phyloP scores from a whole-genome alignment of 2,329 filamentous ascomycete species.

The Colletotrichum zoysiae region DNA sequence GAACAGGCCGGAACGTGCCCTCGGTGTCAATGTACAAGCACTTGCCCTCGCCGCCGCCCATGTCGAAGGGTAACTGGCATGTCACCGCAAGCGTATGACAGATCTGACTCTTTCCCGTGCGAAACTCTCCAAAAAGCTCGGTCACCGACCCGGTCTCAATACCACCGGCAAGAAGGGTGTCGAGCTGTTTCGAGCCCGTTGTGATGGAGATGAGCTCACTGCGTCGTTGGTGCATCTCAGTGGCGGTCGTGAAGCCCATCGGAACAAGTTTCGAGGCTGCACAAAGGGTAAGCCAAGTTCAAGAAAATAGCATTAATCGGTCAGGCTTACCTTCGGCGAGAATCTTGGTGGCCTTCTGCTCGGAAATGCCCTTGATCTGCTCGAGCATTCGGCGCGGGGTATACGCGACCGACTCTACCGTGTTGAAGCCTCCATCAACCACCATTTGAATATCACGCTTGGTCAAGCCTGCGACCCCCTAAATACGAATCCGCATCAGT shows the following conservation, averaged over 20 bases:
- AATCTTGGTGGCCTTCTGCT: slow-evolving; percentile 94
- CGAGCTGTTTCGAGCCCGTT: slow-evolving; percentile 96
- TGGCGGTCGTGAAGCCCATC: slow-evolving; percentile 99
- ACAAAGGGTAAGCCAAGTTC: neutral
- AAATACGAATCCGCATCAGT: slow-evolving; percentile 1
- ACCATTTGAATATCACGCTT: slow-evolving; percentile 95
- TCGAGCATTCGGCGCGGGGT: slow-evolving; percentile 86
- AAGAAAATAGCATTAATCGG: slow-evolving; percentile 39
- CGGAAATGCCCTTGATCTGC: slow-evolving; percentile 97
- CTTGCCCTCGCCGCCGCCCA: slow-evolving; percentile 98
- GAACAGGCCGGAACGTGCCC: slow-evolving; percentile 94
- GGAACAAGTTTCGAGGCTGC: slow-evolving; percentile 94
- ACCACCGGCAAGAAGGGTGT: slow-evolving; percentile 93
- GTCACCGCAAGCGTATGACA: slow-evolving; percentile 99
- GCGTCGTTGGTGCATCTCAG: slow-evolving; percentile 97
- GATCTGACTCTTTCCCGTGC: slow-evolving; percentile 98
- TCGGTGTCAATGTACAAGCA: slow-evolving; percentile 99
- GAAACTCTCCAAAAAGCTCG: slow-evolving; percentile 97
- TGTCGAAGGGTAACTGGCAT: slow-evolving; percentile 97
- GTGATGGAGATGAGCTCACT: slow-evolving; percentile 98
- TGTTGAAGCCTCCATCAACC: slow-evolving; percentile 92
- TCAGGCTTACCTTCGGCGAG: slow-evolving; percentile 79
- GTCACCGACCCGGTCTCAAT: slow-evolving; percentile 98
- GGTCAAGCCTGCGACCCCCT: slow-evolving; percentile 92
- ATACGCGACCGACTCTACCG: slow-evolving; percentile 95